Conservation (phyloP, 148 eudicot genomes). For the Beta vulgaris region DNA sequence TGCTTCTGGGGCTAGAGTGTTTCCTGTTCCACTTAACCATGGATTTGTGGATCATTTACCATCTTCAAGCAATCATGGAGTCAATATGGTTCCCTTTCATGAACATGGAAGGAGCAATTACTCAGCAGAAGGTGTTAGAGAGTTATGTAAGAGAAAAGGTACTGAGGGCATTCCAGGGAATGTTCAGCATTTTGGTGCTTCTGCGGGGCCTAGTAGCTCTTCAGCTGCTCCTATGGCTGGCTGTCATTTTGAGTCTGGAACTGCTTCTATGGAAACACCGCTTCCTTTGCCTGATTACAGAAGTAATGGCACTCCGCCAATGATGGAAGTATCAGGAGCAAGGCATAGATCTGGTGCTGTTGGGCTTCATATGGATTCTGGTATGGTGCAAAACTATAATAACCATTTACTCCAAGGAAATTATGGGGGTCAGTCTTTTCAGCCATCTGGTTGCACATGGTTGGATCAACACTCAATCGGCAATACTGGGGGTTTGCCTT, state of each 20-base stretch:
- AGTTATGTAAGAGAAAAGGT: slow-evolving; percentile 64
- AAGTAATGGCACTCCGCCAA: slow-evolving; percentile 33
- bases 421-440: slow-evolving; percentile 50
- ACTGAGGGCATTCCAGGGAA: slow-evolving; percentile 50
- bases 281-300: slow-evolving; percentile 43
- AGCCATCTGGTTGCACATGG: slow-evolving; percentile 58
- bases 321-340: slow-evolving; percentile 41
- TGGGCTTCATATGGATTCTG: slow-evolving; percentile 41
- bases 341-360: slow-evolving; percentile 42
- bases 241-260: slow-evolving; percentile 46
- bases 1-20: slow-evolving; percentile 48
- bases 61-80: slow-evolving; percentile 50
- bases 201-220: slow-evolving; percentile 69
- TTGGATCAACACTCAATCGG: slow-evolving; percentile 49
- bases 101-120: slow-evolving; percentile 46
- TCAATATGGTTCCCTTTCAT: slow-evolving; percentile 39
- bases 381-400: slow-evolving; percentile 37
- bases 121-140: slow-evolving; percentile 47
- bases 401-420: slow-evolving; percentile 53
- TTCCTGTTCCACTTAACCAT: slow-evolving; percentile 53
- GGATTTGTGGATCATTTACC: slow-evolving; percentile 52
- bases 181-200: slow-evolving; percentile 42
- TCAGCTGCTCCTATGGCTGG: slow-evolving; percentile 33
- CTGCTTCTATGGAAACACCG: slow-evolving; percentile 41
- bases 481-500: slow-evolving; percentile 42